Evolutionary conservation across 139 green algal species (phyloP).

Genomic region (Chlamydomonas eustigma): DNA sequence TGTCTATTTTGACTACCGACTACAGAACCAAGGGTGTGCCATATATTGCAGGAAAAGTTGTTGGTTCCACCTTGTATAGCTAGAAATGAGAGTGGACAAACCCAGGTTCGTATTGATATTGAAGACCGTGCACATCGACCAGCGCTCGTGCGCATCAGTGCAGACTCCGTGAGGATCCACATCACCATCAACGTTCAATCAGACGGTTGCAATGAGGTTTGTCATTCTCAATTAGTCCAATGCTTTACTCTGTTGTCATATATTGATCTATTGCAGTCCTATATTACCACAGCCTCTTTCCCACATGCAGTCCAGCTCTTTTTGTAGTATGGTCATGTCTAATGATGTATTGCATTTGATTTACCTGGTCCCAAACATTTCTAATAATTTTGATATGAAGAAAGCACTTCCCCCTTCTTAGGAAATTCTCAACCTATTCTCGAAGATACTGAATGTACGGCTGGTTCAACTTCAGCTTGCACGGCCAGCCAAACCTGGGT

Average conservation of each 20-base stretch:
- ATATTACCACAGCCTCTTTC: too few species aligned
- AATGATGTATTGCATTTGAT: too few species aligned
- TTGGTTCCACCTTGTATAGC: constrained; percentile 81
- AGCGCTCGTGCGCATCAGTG: constrained; percentile 55
- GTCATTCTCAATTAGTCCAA: too few species aligned
- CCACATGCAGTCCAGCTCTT: too few species aligned
- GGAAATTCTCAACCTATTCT: constrained; percentile 29
- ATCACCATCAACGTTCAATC: constrained; percentile 41
- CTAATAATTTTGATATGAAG: too few species aligned
- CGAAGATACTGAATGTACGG: constrained; percentile 32
- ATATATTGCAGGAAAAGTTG: constrained; percentile 29
- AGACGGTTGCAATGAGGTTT: background rate
- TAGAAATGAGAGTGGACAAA: constrained; percentile 12
- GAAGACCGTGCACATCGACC: constrained; percentile 58
- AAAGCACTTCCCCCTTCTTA: too few species aligned
- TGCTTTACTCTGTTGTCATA: too few species aligned
- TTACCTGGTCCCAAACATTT: too few species aligned
- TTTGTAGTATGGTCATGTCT: too few species aligned
- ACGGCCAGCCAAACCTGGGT: constrained; percentile 13
- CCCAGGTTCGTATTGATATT: constrained; percentile 48
- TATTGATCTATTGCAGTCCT: too few species aligned
- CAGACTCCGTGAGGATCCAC: constrained; percentile 69
- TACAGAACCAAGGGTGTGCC: too few species aligned
- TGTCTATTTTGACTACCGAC: too few species aligned
- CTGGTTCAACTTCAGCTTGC: constrained; percentile 24